These are phyloP conservation scores for Fusarium torreyae DNA, from an alignment of 2,329 filamentous ascomycete species.

Conservation along the genomic window DNA sequence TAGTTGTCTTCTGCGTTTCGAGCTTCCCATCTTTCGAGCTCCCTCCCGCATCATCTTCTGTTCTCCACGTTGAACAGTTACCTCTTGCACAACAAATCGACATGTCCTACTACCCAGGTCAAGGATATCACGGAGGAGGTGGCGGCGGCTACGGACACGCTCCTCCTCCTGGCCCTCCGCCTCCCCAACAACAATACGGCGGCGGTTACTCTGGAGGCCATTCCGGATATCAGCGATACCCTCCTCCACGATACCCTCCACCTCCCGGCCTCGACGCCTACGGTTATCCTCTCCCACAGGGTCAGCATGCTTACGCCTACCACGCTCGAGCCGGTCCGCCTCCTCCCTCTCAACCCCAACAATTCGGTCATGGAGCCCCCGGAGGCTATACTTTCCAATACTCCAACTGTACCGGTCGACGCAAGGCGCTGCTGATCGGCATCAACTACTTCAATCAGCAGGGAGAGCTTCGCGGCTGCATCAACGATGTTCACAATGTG, in stretches of 20 bases:
- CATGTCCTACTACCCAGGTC: constrained; percentile 61
- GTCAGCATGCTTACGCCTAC: constrained; percentile 47
- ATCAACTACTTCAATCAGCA: constrained; percentile 86
- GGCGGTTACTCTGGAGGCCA: constrained; percentile 44
- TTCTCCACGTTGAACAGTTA: constrained; percentile 16
- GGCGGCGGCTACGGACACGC: constrained; percentile 51
- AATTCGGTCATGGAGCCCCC: constrained; percentile 78
- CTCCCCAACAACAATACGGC: constrained; percentile 45
- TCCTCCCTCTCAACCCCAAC: constrained; percentile 66
- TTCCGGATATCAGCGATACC: constrained; percentile 47
- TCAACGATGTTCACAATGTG: constrained; percentile 86
- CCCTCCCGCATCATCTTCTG: constrained; percentile 26
- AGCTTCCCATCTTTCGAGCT: constrained; percentile 21
- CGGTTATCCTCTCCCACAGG: constrained; percentile 60
- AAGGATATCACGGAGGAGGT: constrained; percentile 58
- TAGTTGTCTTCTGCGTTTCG: constrained; percentile 23
- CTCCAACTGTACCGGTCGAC: constrained; percentile 79
- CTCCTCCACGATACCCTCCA: constrained; percentile 57
- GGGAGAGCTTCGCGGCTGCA: constrained; percentile 81
- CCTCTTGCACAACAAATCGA: constrained; percentile 18
- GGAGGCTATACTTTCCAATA: constrained; percentile 81
- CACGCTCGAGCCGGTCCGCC: constrained; percentile 56
- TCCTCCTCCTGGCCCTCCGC: constrained; percentile 49
- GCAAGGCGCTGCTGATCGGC: constrained; percentile 82
- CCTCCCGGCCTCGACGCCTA: constrained; percentile 62